Base-by-base conservation (phyloP, 495 filamentous ascomycete genomes). In the Neurospora sp. region DNA sequence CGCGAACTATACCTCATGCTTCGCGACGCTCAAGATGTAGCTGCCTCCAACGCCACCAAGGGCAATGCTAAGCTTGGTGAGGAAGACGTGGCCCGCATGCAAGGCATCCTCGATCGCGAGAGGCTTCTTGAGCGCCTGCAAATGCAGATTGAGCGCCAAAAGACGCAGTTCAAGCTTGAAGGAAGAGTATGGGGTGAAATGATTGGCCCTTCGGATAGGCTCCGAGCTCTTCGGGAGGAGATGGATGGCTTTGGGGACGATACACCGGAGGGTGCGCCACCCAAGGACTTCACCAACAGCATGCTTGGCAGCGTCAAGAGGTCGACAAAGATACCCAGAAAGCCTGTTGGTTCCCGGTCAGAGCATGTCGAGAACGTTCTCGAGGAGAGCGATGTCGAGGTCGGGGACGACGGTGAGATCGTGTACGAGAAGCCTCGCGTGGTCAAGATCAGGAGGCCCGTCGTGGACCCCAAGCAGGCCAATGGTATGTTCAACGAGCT, bases 1-100 rank as follows among this genome's bases (percentile, higher is more conserved):
- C 88, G 96, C 77, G 96, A 99, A 83, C 84, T 99, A 12, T 99
- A 98, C 83, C 91, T 99, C 46, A 99, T 99, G 96, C 91, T 99
- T 70, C 90, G 96, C 71, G 96, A 99, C 82, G 96, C 96, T 39
- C 96, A 99, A 81, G 96, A 99, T 80, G 92, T 96, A 75, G 95
- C 96, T 46, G 94, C 92, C 18, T 91, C 91, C 5, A 91, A 93
- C 78, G 93, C 93, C 69, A 92, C 91, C 74, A 94, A 94, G 83
- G 84, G 86, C 62, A 85, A 84, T 23, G 86, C 84, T 69, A 85
- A 86, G 75, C 78, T 88, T 18, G 86, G 83, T 41, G 87, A 89
- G 10, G 86, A 87, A 4, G 89, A 92, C 78, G 90, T 94, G 10
- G 86, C 89, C 54, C 92, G 91, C 69, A 94, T 95, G 92, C 88